Evolutionary conservation across 306 rosid genomes (phyloP).

Genomic region (Canavalia gladiata): DNA sequence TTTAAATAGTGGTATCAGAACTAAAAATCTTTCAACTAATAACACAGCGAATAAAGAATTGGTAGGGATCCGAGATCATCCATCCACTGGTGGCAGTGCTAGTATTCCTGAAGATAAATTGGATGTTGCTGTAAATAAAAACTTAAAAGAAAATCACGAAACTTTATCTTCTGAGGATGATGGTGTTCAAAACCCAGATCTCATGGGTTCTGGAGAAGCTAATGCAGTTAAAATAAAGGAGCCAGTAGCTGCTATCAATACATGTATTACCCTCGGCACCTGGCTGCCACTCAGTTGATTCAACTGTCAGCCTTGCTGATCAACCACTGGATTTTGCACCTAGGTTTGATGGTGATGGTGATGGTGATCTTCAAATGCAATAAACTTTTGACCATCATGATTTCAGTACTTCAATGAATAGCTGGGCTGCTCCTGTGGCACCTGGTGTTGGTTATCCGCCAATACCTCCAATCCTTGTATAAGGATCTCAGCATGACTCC

Average conservation of each 20-base stretch:
- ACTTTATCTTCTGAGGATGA: slow-evolving; percentile 55
- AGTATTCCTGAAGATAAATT: slow-evolving; percentile 52
- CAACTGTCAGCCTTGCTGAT: slow-evolving; percentile 75
- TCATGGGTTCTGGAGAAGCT: slow-evolving; percentile 54
- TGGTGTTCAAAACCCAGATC: slow-evolving; percentile 48
- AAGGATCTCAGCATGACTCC: slow-evolving; percentile 88
- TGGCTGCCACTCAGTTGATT: slow-evolving; percentile 62
- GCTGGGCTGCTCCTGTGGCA: slow-evolving; percentile 72
- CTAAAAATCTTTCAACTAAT: slow-evolving; percentile 54
- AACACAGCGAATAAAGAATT: slow-evolving; percentile 55
- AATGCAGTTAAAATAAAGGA: slow-evolving; percentile 55
- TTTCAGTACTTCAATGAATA: slow-evolving; percentile 66
- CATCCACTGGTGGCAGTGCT: slow-evolving; percentile 39
- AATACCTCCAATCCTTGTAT: slow-evolving; percentile 63
- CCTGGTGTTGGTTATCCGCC: slow-evolving; percentile 77
- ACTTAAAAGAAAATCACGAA: slow-evolving; percentile 49
- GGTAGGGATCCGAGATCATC: slow-evolving; percentile 57
- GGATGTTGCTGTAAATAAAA: slow-evolving; percentile 53
- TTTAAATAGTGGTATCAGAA: slow-evolving; percentile 64
- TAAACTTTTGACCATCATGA: slow-evolving; percentile 73
- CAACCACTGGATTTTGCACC: slow-evolving; percentile 95
- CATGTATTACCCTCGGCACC: slow-evolving; percentile 56
- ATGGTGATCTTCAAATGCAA: slow-evolving; percentile 59
- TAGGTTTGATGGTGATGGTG: slow-evolving; percentile 64
- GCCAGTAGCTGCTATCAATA: slow-evolving; percentile 49